Conservation (phyloP, 2,329 filamentous ascomycete species). For the Venturia pyrina region DNA sequence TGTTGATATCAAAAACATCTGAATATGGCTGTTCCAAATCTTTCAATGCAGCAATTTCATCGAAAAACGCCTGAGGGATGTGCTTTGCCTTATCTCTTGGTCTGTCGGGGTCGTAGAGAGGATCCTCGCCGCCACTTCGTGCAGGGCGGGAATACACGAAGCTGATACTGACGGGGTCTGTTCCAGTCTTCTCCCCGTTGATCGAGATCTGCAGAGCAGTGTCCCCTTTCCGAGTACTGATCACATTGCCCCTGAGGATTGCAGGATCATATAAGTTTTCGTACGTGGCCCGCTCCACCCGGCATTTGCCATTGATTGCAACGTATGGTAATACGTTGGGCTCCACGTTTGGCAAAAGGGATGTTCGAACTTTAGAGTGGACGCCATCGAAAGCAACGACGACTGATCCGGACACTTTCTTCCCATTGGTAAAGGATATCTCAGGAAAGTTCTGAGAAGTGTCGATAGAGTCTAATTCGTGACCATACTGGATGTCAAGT, state of each 20-base stretch:
- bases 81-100: slow-evolving; percentile 21
- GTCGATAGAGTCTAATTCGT: slow-evolving; percentile 18
- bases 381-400: slow-evolving; percentile 29
- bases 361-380: slow-evolving; percentile 25
- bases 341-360: slow-evolving; percentile 18
- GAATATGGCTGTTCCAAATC: slow-evolving; percentile 23
- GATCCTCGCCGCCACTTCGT: slow-evolving; percentile 18
- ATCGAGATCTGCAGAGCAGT: slow-evolving; percentile 25
- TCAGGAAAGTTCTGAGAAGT: not conserved
- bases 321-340: slow-evolving; percentile 28
- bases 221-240: slow-evolving; percentile 19
- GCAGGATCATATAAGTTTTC: slow-evolving; percentile 16
- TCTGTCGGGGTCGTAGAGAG: slow-evolving; percentile 26
- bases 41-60: slow-evolving; percentile 22
- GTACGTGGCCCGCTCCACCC: slow-evolving; percentile 16
- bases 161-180: slow-evolving; percentile 24
- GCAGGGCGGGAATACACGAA: slow-evolving; percentile 31
- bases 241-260: slow-evolving; percentile 15
- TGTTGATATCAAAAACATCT: slow-evolving; percentile 23
- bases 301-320: slow-evolving; percentile 25
- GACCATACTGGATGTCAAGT: slow-evolving; percentile 26
- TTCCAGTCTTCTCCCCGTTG: slow-evolving; percentile 15
- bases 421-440: slow-evolving; percentile 12
- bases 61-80: slow-evolving; percentile 27
- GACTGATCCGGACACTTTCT: slow-evolving; percentile 14